A percentile compares a stretch with the other conserved stretches of the same genome.
Conservation (phyloP, 306 rosid species). For the Prunus dulcis region DNA sequence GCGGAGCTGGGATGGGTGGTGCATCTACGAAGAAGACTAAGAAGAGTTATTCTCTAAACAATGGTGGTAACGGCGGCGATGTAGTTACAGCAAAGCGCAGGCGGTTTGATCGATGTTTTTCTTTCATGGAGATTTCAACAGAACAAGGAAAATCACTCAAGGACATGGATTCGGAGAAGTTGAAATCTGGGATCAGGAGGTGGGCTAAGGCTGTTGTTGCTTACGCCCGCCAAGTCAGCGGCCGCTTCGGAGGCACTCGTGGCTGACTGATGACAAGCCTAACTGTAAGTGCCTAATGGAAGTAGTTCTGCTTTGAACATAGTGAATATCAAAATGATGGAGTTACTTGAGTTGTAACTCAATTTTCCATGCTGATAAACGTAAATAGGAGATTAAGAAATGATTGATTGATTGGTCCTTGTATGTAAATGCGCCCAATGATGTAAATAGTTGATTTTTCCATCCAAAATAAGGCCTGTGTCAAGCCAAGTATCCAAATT, state of each 20-base stretch:
- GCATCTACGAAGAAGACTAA: constrained; percentile 16
- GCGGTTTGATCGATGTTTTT: constrained; percentile 45
- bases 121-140: constrained; percentile 47
- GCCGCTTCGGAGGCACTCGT: constrained; percentile 43
- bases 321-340: constrained; percentile 3
- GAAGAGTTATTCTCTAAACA: constrained; percentile 42
- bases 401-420: not conserved
- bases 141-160: constrained; percentile 68
- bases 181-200: constrained; percentile 67
- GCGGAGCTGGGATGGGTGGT: not conserved
- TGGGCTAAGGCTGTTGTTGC: constrained; percentile 96
- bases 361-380: not conserved
- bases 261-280: constrained; percentile 16
- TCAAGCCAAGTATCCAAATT: not conserved
- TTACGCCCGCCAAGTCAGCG: constrained; percentile 85
- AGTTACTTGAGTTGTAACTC: not conserved
- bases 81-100: constrained; percentile 6
- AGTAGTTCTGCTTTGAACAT: not conserved
- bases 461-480: not conserved
- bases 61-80: constrained; percentile 19
- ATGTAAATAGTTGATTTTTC: not conserved
- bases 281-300: not conserved
- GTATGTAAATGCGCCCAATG: not conserved
- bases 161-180: constrained; percentile 73
- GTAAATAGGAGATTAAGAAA: not conserved